These are phyloP conservation scores for Barnettozyma botsteinii DNA, from an alignment of 805 yeast genomes.

Conservation along the genomic window DNA sequence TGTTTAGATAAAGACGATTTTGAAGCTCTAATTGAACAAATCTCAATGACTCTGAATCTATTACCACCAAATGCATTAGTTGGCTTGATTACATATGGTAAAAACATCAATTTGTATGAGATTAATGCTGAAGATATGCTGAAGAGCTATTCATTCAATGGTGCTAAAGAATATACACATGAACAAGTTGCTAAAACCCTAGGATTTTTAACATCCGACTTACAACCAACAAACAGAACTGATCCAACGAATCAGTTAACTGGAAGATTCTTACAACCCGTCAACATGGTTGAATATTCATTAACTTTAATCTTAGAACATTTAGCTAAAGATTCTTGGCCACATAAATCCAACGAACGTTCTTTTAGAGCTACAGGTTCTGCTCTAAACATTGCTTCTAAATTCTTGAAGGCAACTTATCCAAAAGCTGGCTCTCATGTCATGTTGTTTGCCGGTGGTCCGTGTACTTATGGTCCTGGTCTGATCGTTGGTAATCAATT, in stretches of 20 bases:
- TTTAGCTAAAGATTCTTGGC: conserved; percentile 45
- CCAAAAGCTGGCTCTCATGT: conserved; percentile 50
- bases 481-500: conserved; percentile 47
- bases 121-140: conserved; percentile 31
- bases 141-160: conserved; percentile 46
- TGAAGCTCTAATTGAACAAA: conserved; percentile 44
- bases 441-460: conserved; percentile 54
- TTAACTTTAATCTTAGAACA: conserved; percentile 44
- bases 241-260: conserved; percentile 4
- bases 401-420: conserved; percentile 32
- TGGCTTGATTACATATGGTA: conserved; percentile 56
- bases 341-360: conserved; percentile 40
- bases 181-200: conserved; percentile 42
- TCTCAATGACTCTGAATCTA: conserved; percentile 38
- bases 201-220: conserved; percentile 37
- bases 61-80: conserved; percentile 52
- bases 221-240: conserved; percentile 17
- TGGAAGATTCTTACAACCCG: conserved; percentile 16
- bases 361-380: conserved; percentile 52
- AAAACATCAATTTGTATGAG: conserved; percentile 54
- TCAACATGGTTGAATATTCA: conserved; percentile 38
- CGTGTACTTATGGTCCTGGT: conserved; percentile 64
- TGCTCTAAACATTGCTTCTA: conserved; percentile 46
- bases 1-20: conserved; percentile 49
- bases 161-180: conserved; percentile 43